A percentile compares a stretch with the other conserved stretches of the same genome.
phyloP scores from a whole-genome alignment of 2,329 filamentous ascomycete species.

The Aspergillus quadricinctus region DNA sequence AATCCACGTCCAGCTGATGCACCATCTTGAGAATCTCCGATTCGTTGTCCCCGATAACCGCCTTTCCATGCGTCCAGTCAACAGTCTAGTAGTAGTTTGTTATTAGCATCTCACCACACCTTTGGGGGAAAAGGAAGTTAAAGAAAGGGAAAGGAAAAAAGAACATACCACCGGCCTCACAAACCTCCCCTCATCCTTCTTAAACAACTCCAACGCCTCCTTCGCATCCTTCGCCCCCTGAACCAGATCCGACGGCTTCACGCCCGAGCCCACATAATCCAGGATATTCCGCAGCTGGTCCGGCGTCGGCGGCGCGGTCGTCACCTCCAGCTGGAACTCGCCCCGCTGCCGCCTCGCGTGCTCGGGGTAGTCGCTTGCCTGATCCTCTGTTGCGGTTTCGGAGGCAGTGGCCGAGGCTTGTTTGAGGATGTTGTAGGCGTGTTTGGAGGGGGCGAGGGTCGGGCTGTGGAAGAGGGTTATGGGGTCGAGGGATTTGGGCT shows the following conservation, averaged over 20 bases:
- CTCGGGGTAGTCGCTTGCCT: constrained; percentile 61
- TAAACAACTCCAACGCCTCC: constrained; percentile 77
- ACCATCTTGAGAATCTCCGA: constrained; percentile 85
- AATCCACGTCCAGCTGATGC: constrained; percentile 42
- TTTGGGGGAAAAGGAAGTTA: neutral
- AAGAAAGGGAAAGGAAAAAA: constrained; percentile 3
- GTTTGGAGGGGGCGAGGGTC: constrained; percentile 64
- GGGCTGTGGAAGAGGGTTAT: constrained; percentile 95
- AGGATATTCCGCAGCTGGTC: constrained; percentile 82
- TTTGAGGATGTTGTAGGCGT: constrained; percentile 73
- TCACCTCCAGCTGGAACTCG: constrained; percentile 83
- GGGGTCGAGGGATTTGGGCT: constrained; percentile 81
- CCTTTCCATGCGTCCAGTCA: constrained; percentile 90
- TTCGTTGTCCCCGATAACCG: constrained; percentile 70
- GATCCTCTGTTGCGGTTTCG: constrained; percentile 66
- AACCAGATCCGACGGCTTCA: constrained; percentile 60
- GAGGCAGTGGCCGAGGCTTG: constrained; percentile 68
- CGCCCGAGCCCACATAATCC: constrained; percentile 53
- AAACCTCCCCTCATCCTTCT: constrained; percentile 63
- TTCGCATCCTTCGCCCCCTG: constrained; percentile 67
- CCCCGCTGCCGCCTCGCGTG: constrained; percentile 58
- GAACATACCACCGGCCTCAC: constrained; percentile 69
- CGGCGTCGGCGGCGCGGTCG: constrained; percentile 71
- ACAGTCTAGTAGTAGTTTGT: constrained; percentile 50
- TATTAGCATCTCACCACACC: neutral